Percentiles rank a stretch among this genome's conserved stretches.
These are phyloP conservation scores for Mucor irregularis DNA, from an alignment of 371 early-diverging fungal species.

Conservation along the genomic window DNA sequence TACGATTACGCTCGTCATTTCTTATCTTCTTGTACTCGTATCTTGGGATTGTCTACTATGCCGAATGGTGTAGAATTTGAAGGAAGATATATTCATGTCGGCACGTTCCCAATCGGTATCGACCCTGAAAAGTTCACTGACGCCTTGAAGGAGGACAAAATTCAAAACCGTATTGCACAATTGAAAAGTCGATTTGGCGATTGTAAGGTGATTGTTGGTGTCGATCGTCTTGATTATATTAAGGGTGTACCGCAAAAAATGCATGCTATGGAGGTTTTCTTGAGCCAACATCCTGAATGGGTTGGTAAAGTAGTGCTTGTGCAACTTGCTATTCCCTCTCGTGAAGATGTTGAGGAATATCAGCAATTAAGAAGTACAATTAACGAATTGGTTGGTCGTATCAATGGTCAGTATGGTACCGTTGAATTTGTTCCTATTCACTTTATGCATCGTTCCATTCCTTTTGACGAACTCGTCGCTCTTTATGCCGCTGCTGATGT, in stretches of 20 bases:
- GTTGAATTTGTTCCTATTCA: conserved; percentile 98
- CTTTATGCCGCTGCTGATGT: conserved; percentile 96
- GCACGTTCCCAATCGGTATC: conserved; percentile 99
- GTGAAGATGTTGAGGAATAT: conserved; percentile 97
- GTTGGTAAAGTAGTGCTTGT: conserved; percentile 93
- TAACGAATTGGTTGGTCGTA: conserved; percentile 94
- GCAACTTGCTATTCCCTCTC: conserved; percentile 98
- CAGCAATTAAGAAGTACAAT: conserved; percentile 87
- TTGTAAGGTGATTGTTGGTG: conserved; percentile 94
- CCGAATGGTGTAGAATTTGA: conserved; percentile 93
- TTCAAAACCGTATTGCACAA: conserved; percentile 74
- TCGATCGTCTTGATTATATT: conserved; percentile 99
- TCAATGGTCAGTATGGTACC: conserved; percentile 93
- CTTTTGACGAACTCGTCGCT: conserved; percentile 94
- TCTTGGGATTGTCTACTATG: conserved; percentile 88
- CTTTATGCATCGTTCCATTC: conserved; percentile 95
- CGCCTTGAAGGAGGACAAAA: conserved; percentile 69
- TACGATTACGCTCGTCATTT: conserved; percentile 99
- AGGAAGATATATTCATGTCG: conserved; percentile 88
- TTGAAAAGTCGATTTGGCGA: conserved; percentile 88
- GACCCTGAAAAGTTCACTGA: conserved; percentile 94
- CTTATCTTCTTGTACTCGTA: conserved; percentile 92
- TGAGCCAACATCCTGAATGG: conserved; percentile 92
- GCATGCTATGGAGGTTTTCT: conserved; percentile 93
- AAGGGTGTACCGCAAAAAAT: conserved; percentile 99